Conservation (phyloP, 805 yeast species). For the Clavispora asparagi region DNA sequence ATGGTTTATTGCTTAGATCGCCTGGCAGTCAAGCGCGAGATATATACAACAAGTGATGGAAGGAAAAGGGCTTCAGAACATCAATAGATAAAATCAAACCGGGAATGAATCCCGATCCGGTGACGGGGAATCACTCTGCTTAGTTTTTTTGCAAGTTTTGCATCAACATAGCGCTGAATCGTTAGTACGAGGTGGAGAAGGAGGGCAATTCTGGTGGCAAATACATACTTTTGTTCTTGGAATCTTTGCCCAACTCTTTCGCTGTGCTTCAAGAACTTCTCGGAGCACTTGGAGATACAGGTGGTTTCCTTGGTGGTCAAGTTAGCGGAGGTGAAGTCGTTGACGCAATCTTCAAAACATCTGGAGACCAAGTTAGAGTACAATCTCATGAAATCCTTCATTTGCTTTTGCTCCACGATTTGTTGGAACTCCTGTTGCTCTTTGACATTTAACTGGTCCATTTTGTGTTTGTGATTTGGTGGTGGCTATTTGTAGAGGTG, state of each 20-base stretch:
- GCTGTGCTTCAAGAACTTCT: conserved; percentile 94
- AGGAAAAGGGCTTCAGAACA: not conserved
- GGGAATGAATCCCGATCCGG: not conserved
- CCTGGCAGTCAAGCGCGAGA: not conserved
- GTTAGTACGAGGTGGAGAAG: conserved; percentile 21
- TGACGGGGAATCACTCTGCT: not conserved
- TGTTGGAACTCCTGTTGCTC: conserved; percentile 97
- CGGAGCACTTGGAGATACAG: conserved; percentile 90
- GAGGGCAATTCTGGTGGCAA: not conserved
- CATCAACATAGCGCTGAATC: conserved; percentile 55
- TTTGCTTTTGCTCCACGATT: conserved; percentile 93
- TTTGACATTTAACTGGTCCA: conserved; percentile 93
- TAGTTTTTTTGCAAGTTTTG: conserved; percentile 47
- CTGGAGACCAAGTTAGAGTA: conserved; percentile 94
- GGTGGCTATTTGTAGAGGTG: not conserved
- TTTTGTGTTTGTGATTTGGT: conserved; percentile 24
- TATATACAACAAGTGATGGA: not conserved
- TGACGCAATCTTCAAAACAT: conserved; percentile 97
- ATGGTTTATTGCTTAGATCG: not conserved
- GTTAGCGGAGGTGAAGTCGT: conserved; percentile 91
- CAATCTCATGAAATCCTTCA: conserved; percentile 97
- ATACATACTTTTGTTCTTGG: conserved; percentile 85
- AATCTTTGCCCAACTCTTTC: conserved; percentile 98
- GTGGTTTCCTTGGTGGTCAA: conserved; percentile 79
- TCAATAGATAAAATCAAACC: not conserved